A percentile compares a stretch with the other conserved stretches of the same genome.
Evolutionary conservation across 2,329 filamentous ascomycete species (phyloP).

Genomic region (Exophiala lecanii-corni): DNA sequence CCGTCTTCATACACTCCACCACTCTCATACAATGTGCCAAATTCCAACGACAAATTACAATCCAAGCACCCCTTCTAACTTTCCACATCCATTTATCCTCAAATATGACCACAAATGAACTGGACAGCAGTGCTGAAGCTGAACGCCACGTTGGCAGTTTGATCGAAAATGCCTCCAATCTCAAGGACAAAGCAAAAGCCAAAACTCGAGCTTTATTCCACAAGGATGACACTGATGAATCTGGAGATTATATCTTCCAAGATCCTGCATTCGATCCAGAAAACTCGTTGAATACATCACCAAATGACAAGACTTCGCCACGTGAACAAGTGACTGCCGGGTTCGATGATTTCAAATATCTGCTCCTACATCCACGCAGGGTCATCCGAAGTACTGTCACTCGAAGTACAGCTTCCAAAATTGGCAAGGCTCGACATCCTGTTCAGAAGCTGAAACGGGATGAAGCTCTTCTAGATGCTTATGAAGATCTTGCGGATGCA

Average conservation of each 20-base stretch:
- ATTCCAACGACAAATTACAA: too few relatives aligned
- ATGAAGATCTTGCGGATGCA: slow-evolving; percentile 28
- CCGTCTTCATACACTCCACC: too few relatives aligned
- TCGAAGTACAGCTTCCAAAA: slow-evolving; percentile 27
- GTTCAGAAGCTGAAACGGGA: slow-evolving; percentile 28
- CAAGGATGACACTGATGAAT: background rate
- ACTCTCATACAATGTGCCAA: too few relatives aligned
- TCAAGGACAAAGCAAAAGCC: slow-evolving; percentile 15
- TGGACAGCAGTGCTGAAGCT: slow-evolving; percentile 5
- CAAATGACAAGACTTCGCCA: slow-evolving; percentile 13
- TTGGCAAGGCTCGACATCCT: slow-evolving; percentile 34
- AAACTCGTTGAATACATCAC: slow-evolving; percentile 24
- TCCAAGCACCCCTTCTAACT: too few relatives aligned
- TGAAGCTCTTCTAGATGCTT: slow-evolving; percentile 31
- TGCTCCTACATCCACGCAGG: slow-evolving; percentile 31
- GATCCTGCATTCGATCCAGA: slow-evolving; percentile 35
- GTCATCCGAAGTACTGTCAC: slow-evolving; percentile 31
- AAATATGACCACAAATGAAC: too few relatives aligned
- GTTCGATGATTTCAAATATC: slow-evolving; percentile 16
- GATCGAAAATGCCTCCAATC: slow-evolving; percentile 6
- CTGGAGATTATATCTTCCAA: slow-evolving; percentile 14
- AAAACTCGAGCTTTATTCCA: slow-evolving; percentile 15
- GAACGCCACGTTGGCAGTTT: slow-evolving; percentile 12
- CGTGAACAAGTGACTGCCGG: slow-evolving; percentile 24
- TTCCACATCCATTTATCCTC: too few relatives aligned